Conservation (phyloP, 345 rosid species). For the Brassica rapa region DNA sequence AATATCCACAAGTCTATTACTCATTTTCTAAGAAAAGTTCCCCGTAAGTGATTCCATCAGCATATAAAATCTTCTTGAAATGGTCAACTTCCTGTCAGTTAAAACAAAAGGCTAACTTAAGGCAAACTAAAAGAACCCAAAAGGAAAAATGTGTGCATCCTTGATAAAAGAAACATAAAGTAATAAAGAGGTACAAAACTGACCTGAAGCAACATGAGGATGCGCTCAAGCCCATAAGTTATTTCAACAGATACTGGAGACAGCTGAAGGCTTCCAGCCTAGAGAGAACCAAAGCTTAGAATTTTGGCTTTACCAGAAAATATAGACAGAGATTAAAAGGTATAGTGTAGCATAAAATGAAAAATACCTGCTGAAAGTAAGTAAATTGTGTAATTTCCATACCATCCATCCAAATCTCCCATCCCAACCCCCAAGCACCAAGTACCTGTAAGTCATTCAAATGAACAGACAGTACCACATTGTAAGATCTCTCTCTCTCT, state of each 20-base stretch:
- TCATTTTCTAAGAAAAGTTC: conserved; percentile 95
- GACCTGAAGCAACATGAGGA: conserved; percentile 97
- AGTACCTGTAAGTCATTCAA: conserved; percentile 63
- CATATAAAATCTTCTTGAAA: conserved; percentile 90
- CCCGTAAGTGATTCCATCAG: conserved; percentile 93
- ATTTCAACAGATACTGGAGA: conserved; percentile 95
- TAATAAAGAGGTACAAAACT: conserved; percentile 10
- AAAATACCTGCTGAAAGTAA: conserved; percentile 91
- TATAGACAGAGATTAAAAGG: no score
- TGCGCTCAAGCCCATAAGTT: conserved; percentile 97
- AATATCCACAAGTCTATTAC: conserved; percentile 46
- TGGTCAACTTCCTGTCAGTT: conserved; percentile 87
- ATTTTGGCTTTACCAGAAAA: no score
- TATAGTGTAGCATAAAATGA: no score
- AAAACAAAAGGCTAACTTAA: conserved; percentile 34
- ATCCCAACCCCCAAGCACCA: conserved; percentile 99
- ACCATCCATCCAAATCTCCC: conserved; percentile 99
- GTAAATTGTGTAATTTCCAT: conserved; percentile 99
- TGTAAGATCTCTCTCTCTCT: no score
- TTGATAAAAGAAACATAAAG: not conserved
- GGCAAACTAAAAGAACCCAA: not conserved
- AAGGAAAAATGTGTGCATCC: conserved; percentile 12
- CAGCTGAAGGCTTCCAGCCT: conserved; percentile 96
- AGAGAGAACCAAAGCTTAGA: conserved; percentile 20
- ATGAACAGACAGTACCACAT: no score